Evolutionary conservation across 2,329 filamentous ascomycete species (phyloP).

Genomic region (Cercospora brassicicola): DNA sequence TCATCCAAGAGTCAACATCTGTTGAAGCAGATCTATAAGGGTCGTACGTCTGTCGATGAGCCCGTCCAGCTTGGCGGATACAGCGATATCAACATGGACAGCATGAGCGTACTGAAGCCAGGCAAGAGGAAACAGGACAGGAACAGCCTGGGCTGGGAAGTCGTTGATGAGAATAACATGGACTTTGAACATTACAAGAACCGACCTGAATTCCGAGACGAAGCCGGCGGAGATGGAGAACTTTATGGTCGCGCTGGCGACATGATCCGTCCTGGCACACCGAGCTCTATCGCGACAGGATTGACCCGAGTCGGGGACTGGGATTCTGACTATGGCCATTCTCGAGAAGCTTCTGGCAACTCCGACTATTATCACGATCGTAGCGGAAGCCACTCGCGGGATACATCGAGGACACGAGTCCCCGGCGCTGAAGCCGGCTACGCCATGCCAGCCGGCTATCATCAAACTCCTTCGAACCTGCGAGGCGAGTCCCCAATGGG

Average conservation of each 20-base stretch:
- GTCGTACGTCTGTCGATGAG: constrained; percentile 65
- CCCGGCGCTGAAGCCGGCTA: constrained; percentile 38
- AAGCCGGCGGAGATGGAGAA: constrained; percentile 72
- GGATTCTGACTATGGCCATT: constrained; percentile 30
- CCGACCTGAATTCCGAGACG: constrained; percentile 79
- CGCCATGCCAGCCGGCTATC: constrained; percentile 51
- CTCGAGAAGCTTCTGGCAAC: constrained; percentile 15
- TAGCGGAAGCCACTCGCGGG: constrained; percentile 29
- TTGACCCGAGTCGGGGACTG: constrained; percentile 34
- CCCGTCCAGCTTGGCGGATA: constrained; percentile 66
- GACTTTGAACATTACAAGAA: constrained; percentile 94
- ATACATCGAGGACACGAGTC: constrained; percentile 18
- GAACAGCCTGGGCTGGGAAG: constrained; percentile 63
- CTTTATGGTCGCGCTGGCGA: constrained; percentile 59
- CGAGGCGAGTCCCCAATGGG: constrained; percentile 47
- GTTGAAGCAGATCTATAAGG: constrained; percentile 80
- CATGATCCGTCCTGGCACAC: constrained; percentile 62
- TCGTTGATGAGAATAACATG: constrained; percentile 80
- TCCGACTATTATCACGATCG: constrained; percentile 13
- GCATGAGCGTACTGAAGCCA: constrained; percentile 65
- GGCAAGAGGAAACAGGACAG: constrained; percentile 54
- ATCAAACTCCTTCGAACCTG: constrained; percentile 46
- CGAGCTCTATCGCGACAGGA: constrained; percentile 50
- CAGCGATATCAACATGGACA: constrained; percentile 79
- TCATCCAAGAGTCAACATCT: constrained; percentile 85